Conservation (phyloP, 768 basidiomycete genomes). For the Kwoniella sp. region DNA sequence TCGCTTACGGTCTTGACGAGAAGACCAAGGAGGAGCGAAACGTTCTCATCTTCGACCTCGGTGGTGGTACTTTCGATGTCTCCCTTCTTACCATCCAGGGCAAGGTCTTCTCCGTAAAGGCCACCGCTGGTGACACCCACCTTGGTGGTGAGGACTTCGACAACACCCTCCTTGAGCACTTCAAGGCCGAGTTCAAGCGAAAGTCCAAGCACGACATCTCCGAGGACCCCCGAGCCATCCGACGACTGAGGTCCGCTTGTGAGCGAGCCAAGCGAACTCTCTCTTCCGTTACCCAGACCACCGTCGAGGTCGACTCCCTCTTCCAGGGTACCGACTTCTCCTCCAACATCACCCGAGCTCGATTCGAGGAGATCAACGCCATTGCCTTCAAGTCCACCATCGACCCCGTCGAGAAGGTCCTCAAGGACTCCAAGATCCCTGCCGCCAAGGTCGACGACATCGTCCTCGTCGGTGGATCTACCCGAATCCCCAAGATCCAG, state of each 20-base stretch:
- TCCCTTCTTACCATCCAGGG: conserved; percentile 96
- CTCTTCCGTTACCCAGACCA: conserved; percentile 96
- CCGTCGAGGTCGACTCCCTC: conserved; percentile 97
- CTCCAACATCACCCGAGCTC: conserved; percentile 96
- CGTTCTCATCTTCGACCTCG: conserved; percentile 98
- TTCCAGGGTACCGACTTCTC: conserved; percentile 97
- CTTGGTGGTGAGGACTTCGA: conserved; percentile 99
- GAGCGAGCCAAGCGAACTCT: conserved; percentile 99
- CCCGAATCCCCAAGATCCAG: conserved; percentile 99
- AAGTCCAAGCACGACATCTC: conserved; percentile 97
- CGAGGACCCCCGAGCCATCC: conserved; percentile 91
- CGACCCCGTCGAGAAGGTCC: conserved; percentile 96
- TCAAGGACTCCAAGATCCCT: conserved; percentile 98
- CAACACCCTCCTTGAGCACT: conserved; percentile 94
- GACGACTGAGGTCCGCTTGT: conserved; percentile 92
- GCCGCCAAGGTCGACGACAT: conserved; percentile 94
- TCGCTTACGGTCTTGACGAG: conserved; percentile 91
- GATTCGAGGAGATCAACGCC: conserved; percentile 99
- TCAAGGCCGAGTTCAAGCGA: conserved; percentile 99
- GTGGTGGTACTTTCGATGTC: conserved; percentile 99
- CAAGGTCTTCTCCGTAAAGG: conserved; percentile 81
- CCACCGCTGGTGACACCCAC: conserved; percentile 98
- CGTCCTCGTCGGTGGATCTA: conserved; percentile 98
- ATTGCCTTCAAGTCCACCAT: conserved; percentile 90
- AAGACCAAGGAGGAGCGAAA: conserved; percentile 93